Percentiles rank a stretch among this genome's conserved stretches.
Conservation (phyloP, 176 grass and related monocot species). For the Chrysopogon serrulatus region DNA sequence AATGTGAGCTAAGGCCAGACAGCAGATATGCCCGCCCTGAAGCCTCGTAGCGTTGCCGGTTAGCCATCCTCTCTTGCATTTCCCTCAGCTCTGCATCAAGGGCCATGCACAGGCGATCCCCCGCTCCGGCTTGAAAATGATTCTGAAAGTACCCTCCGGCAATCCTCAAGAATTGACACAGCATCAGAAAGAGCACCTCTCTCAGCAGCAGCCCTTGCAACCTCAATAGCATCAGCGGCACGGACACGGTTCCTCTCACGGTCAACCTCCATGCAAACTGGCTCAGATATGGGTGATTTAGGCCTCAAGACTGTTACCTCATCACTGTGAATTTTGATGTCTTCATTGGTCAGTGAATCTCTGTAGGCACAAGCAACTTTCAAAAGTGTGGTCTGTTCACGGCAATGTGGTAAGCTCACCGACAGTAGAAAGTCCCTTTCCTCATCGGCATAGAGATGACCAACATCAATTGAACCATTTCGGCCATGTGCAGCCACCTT, state of each 20-base stretch:
- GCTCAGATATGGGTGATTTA: conserved; percentile 22
- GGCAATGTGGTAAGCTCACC: conserved; percentile 46
- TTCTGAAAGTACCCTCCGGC: conserved; percentile 38
- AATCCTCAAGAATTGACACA: conserved; percentile 68
- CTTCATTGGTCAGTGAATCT: conserved; percentile 60
- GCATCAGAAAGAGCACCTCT: conserved; percentile 65
- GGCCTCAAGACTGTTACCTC: conserved; percentile 59
- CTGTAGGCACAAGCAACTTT: conserved; percentile 57
- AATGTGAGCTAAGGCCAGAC: conserved; percentile 87
- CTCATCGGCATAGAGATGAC: conserved; percentile 89
- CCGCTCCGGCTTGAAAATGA: conserved; percentile 59
- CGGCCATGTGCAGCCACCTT: conserved; percentile 56
- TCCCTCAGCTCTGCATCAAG: conserved; percentile 82
- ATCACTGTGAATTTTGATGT: conserved; percentile 37
- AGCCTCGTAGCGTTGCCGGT: conserved; percentile 52
- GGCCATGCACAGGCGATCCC: conserved; percentile 59
- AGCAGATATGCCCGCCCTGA: conserved; percentile 75
- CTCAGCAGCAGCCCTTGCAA: conserved; percentile 72
- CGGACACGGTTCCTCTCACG: conserved; percentile 77
- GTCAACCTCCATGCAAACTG: conserved; percentile 72
- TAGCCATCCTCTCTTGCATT: conserved; percentile 94
- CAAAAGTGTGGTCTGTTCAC: conserved; percentile 47
- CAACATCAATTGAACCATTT: conserved; percentile 65
- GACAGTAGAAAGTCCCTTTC: conserved; percentile 84
- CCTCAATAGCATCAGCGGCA: conserved; percentile 62